phyloP scores from a whole-genome alignment of 192 early-diverging fungal genomes.

The Backusella mclennaniae region DNA sequence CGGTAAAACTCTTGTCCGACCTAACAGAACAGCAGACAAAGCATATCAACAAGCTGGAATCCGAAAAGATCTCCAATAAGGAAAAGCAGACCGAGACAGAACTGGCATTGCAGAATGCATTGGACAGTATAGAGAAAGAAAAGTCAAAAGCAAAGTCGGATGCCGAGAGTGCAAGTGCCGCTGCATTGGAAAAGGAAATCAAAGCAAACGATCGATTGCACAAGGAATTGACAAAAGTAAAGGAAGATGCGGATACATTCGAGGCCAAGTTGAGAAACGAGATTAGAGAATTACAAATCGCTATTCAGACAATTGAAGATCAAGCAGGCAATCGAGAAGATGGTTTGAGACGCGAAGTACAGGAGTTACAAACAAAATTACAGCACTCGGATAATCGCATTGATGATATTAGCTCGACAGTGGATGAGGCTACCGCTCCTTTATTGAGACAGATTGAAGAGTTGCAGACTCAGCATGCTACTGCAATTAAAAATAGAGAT shows the following conservation, averaged over 20 bases:
- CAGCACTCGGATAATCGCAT: slow-evolving; percentile 40
- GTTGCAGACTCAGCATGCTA: slow-evolving; percentile 41
- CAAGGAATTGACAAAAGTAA: slow-evolving; percentile 37
- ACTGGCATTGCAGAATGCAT: not conserved
- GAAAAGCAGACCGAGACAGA: slow-evolving; percentile 12
- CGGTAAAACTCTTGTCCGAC: slow-evolving; percentile 22
- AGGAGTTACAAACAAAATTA: slow-evolving; percentile 38
- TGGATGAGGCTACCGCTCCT: slow-evolving; percentile 46
- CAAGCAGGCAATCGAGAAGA: slow-evolving; percentile 45
- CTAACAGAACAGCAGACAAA: slow-evolving; percentile 32
- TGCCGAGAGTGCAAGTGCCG: slow-evolving; percentile 37
- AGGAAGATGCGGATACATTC: slow-evolving; percentile 30
- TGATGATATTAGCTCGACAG: slow-evolving; percentile 34
- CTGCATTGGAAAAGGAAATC: slow-evolving; percentile 47
- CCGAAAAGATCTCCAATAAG: slow-evolving; percentile 2
- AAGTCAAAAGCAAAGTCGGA: slow-evolving; percentile 19
- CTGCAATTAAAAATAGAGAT: slow-evolving; percentile 42
- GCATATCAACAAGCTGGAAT: slow-evolving; percentile 28
- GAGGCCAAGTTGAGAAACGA: slow-evolving; percentile 34
- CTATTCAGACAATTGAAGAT: slow-evolving; percentile 40
- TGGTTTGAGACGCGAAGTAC: slow-evolving; percentile 32
- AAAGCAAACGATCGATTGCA: slow-evolving; percentile 42
- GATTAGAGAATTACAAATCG: slow-evolving; percentile 45
- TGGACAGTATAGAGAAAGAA: slow-evolving; percentile 20
- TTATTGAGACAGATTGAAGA: slow-evolving; percentile 45